Evolutionary conservation across 306 rosid species (phyloP).

Genomic region (Lagenaria siceraria): DNA sequence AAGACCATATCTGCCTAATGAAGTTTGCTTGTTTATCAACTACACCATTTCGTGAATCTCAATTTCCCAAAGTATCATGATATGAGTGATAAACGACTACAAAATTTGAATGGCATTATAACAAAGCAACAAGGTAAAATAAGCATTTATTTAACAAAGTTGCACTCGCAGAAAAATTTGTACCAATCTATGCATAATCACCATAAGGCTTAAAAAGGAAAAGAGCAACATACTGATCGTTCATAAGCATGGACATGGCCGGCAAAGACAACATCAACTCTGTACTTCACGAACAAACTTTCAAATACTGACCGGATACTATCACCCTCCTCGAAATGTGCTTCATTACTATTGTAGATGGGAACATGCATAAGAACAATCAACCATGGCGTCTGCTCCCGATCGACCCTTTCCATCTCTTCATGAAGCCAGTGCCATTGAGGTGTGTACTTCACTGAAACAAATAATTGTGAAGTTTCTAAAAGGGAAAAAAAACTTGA

Average conservation of each 20-base stretch:
- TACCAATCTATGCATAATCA: not conserved
- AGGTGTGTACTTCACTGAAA: constrained; percentile 85
- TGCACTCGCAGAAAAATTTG: not conserved
- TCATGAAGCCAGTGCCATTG: constrained; percentile 60
- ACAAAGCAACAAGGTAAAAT: not conserved
- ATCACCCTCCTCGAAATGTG: constrained; percentile 93
- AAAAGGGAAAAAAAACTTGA: not conserved
- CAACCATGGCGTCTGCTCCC: constrained; percentile 94
- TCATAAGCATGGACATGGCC: constrained; percentile 99
- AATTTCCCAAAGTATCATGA: not conserved
- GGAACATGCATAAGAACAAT: constrained; percentile 90
- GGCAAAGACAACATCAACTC: constrained; percentile 80
- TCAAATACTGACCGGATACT: constrained; percentile 76
- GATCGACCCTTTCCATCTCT: constrained; percentile 62
- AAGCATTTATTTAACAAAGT: not conserved
- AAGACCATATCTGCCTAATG: not conserved
- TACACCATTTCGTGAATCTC: not conserved
- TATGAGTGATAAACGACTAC: not conserved
- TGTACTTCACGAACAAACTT: constrained; percentile 68
- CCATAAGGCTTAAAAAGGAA: not conserved
- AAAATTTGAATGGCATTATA: not conserved
- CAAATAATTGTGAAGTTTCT: not conserved
- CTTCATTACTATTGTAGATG: constrained; percentile 66
- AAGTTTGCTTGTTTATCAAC: not conserved
- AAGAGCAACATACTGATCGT: constrained; percentile 65